Evolutionary conservation across 1,284 basidiomycete genomes (phyloP).

Genomic region (Singerocomus inundabilis): DNA sequence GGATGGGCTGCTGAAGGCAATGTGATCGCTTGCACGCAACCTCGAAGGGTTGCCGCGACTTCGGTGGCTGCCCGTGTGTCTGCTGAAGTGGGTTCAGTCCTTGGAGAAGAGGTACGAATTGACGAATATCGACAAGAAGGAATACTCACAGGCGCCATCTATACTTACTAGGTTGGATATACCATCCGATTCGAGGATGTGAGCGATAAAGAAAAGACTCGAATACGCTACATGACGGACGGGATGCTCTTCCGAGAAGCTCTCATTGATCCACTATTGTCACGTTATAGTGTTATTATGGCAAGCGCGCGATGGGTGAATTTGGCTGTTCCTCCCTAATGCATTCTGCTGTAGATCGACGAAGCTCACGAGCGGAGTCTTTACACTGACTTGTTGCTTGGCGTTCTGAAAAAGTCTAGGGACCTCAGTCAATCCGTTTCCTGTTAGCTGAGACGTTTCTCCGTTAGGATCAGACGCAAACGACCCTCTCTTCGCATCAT

Average conservation of each 20-base stretch:
- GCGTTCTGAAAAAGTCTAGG: conserved; percentile 84
- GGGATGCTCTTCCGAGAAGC: conserved; percentile 97
- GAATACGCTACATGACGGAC: conserved; percentile 97
- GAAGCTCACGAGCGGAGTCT: conserved; percentile 97
- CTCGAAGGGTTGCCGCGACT: conserved; percentile 92
- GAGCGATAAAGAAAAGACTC: conserved; percentile 74
- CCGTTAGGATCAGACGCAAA: conserved; percentile 77
- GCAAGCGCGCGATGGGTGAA: conserved; percentile 45
- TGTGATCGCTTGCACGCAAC: conserved; percentile 90
- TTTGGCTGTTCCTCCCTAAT: conserved; percentile 11
- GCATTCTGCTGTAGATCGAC: conserved; percentile 64
- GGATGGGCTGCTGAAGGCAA: conserved; percentile 83
- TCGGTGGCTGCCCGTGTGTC: conserved; percentile 91
- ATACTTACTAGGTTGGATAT: conserved; percentile 78
- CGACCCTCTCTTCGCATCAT: conserved; percentile 87
- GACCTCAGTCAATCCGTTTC: background rate
- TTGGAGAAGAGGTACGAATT: conserved; percentile 83
- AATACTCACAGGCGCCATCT: background rate
- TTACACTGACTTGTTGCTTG: conserved; percentile 92
- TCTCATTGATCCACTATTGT: conserved; percentile 84
- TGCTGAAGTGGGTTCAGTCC: conserved; percentile 78
- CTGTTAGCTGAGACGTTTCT: conserved; percentile 18
- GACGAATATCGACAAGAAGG: background rate
- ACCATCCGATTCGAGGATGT: conserved; percentile 98
- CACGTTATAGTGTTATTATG: conserved; percentile 93